Evolutionary conservation across 495 filamentous ascomycete genomes (phyloP).

Genomic region (Penicillium silybi): DNA sequence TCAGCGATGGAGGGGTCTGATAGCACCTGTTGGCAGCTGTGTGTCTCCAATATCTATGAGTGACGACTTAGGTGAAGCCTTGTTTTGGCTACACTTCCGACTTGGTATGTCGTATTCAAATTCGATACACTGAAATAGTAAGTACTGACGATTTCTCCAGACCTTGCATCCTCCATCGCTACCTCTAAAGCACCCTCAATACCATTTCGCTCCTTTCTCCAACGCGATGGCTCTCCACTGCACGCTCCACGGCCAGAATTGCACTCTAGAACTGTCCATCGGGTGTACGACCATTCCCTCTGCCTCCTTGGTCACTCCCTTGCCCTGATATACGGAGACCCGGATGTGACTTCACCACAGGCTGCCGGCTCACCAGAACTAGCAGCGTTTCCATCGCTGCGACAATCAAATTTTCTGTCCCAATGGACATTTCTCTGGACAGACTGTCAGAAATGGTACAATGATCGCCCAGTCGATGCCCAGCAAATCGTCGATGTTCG

Average conservation of each 20-base stretch:
- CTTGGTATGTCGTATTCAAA: conserved; percentile 5
- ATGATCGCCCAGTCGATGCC: conserved; percentile 20
- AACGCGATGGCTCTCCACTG: conserved; percentile 18
- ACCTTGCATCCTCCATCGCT: conserved; percentile 19
- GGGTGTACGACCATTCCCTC: conserved; percentile 17
- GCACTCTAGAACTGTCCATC: conserved; percentile 6
- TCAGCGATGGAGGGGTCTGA: conserved; percentile 13
- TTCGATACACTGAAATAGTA: not conserved
- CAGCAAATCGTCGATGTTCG: conserved; percentile 26
- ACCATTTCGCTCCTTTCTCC: conserved; percentile 20
- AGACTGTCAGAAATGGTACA: conserved; percentile 29
- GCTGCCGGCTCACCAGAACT: conserved; percentile 8
- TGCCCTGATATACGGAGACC: conserved; percentile 17
- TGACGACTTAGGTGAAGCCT: conserved; percentile 17
- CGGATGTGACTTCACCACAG: conserved; percentile 10
- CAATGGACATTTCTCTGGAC: conserved; percentile 27
- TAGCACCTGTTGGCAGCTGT: conserved; percentile 3
- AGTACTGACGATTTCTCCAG: not conserved
- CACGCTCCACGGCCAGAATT: not conserved
- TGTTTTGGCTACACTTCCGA: conserved; percentile 23
- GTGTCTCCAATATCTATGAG: not conserved
- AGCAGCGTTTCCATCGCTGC: conserved; percentile 17
- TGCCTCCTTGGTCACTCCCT: conserved; percentile 21
- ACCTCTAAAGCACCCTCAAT: conserved; percentile 10
- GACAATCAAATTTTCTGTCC: conserved; percentile 24